Percentiles rank a stretch among this genome's conserved stretches.
These are phyloP conservation scores for Curvularia sp. DNA, from an alignment of 2,329 filamentous ascomycete species.

Conservation along the genomic window DNA sequence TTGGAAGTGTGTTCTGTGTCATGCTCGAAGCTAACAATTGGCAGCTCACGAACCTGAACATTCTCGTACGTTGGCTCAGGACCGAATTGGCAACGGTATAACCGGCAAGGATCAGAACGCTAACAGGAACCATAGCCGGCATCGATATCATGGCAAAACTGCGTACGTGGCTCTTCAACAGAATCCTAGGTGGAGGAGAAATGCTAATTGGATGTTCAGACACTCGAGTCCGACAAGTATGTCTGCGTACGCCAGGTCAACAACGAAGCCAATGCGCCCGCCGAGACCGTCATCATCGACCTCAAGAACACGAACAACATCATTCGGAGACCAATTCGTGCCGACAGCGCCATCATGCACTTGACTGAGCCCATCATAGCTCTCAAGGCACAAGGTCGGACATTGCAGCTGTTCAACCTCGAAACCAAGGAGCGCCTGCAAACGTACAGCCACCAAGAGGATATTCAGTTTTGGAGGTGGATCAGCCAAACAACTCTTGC, in stretches of 20 bases:
- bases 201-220: slow-evolving; percentile 62
- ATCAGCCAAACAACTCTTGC: slow-evolving; percentile 88
- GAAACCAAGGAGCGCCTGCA: slow-evolving; percentile 94
- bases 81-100: slow-evolving; percentile 24
- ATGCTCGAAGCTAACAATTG: slow-evolving; percentile 41
- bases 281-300: slow-evolving; percentile 96
- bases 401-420: slow-evolving; percentile 97
- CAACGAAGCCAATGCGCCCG: slow-evolving; percentile 75
- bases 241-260: slow-evolving; percentile 97
- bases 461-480: slow-evolving; percentile 99
- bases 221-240: slow-evolving; percentile 95
- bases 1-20: slow-evolving; percentile 5
- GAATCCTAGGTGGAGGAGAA: slow-evolving; percentile 8
- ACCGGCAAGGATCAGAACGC: slow-evolving; percentile 31
- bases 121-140: slow-evolving; percentile 60
- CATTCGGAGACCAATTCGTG: slow-evolving; percentile 93
- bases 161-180: slow-evolving; percentile 64
- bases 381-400: slow-evolving; percentile 90
- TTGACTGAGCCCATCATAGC: slow-evolving; percentile 96
- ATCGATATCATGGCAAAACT: slow-evolving; percentile 87
- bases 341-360: slow-evolving; percentile 99
- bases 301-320: slow-evolving; percentile 98
- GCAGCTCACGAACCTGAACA: slow-evolving; percentile 57
- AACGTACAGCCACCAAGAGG: slow-evolving; percentile 94
- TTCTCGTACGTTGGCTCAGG: slow-evolving; percentile 52